Base-by-base conservation (phyloP, 1,284 basidiomycete genomes). In the Leccinum solheimii region DNA sequence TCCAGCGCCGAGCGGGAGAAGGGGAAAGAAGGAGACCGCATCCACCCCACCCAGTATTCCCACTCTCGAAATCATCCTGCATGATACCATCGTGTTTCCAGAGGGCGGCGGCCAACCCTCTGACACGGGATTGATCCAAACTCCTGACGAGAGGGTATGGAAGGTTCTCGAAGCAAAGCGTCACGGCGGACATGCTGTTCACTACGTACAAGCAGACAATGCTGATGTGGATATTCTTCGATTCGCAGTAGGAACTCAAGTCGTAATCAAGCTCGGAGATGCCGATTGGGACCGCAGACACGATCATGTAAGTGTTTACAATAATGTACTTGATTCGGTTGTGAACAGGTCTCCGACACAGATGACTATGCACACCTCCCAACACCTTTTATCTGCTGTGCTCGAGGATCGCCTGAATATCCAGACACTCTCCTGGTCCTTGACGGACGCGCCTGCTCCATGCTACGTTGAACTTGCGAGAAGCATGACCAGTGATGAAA, bases 71-170 rank as follows among this genome's bases (percentile, higher is more conserved):
- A 78, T 95, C 4, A 81, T 90, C 64, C 76, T 92, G 45, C 86
- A 89, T 62, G 94, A 95, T 73, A 94, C 92, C 1, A 81, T 93
- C n/a, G 82, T 94, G 51, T 95, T 95, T 70, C 94, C 94, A 0
- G 94, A 95, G 76, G 92, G 92, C 13, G 94, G 94, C 14, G 92
- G 92, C 3, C 94, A 96, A 68, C 91, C 92, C 0, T 87, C 87
- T 5, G 94, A 95, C 70, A 86, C 86, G 23, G 94, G 93, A 0
- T 59, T 79, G 9, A 77, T 95, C 21, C 80, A 69, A 7, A 79
- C 75, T 13, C 68, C 71, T 0, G 75, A 83, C 59, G 78, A 79
- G 13, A 74, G 70, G 5, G 65, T 75, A 5, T 90, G 87, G 82
- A 77, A 83, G 14, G 86, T 95, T n/a, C 76, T 87, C 11, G 86